Conservation (phyloP, 2,329 filamentous ascomycete genomes). For the Seiridium cupressi region DNA sequence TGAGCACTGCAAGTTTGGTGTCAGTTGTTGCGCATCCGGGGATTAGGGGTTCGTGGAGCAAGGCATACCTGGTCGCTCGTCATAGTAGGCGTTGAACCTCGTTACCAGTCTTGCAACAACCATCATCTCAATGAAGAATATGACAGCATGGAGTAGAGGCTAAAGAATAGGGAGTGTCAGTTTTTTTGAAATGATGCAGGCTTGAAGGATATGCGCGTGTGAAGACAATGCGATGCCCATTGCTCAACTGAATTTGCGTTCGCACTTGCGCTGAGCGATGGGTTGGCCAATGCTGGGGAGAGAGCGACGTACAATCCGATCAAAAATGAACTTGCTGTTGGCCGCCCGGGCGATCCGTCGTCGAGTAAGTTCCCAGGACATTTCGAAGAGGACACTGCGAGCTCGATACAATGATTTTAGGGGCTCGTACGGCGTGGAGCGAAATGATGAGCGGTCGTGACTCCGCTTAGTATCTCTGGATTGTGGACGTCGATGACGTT, state of each 20-base stretch:
- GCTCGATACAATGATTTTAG: background rate
- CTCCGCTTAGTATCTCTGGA: background rate
- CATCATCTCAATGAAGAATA: conserved; percentile 86
- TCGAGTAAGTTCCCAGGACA: conserved; percentile 58
- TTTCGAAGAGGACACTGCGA: conserved; percentile 26
- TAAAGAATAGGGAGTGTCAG: conserved; percentile 35
- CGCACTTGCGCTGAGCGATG: no score
- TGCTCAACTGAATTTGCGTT: no score
- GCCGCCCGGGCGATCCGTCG: conserved; percentile 63
- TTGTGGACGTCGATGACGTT: background rate
- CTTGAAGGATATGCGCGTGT: no score
- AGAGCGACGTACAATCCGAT: conserved; percentile 61
- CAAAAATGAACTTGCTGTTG: conserved; percentile 72
- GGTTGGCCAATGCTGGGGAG: background rate
- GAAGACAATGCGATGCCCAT: no score
- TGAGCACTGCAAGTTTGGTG: conserved; percentile 63
- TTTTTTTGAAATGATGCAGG: no score
- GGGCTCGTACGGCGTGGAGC: background rate
- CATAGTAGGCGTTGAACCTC: conserved; percentile 93
- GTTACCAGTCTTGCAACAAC: conserved; percentile 78
- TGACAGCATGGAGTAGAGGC: conserved; percentile 82
- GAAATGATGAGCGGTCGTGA: background rate
- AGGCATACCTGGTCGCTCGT: conserved; percentile 73
- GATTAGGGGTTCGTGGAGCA: background rate
- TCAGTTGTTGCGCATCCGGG: background rate